Base-by-base conservation (phyloP, 2,329 filamentous ascomycete species). In the Aureobasidium sp. region DNA sequence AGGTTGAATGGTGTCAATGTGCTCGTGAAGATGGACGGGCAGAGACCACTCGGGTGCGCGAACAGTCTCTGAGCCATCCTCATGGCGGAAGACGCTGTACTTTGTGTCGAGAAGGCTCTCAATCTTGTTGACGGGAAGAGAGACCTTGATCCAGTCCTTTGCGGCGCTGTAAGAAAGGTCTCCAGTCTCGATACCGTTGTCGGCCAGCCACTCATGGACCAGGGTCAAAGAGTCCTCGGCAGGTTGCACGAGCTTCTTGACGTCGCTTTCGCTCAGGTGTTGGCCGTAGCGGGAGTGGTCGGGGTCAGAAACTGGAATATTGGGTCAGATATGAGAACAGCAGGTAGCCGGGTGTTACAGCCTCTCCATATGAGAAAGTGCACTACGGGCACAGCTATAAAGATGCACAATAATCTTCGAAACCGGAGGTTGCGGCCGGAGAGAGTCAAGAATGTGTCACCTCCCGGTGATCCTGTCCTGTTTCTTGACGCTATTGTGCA, bases 1-100 rank as follows among this genome's bases (percentile, higher is more conserved):
- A 1, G 83, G 83, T 68, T 85, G 82, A 29, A 85, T 80, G 14
- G 81, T 78, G 67, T 85, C 81, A 64, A 85, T 80, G 67, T 83
- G 82, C 53, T 77, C 74, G 67, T 85, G 82, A 5, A 85, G 74
- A 67, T 85, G 79, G 37, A 67, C 68, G 17, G 83, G 83, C 5
- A 86, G 77, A 47, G 82, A 85, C 82, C 83, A 86, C 44, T 76
- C 71, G 1, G 80, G 78, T 0, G 83, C 77, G 47, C 83, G 78
- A 17, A 81, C 75, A 8, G 84, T 68, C 12, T 75, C 68, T 2
- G 76, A 70, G n/a, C 83, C 83, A 68, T 85, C 79, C 35, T 74
- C 71, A 56, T 74, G 67, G 66, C 54, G 84, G 71, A 79, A 86
- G 64, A 79, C 74, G 59, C 75, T 76, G 67, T 82, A 82, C 61